Evolutionary conservation across 768 basidiomycete genomes (phyloP).

Genomic region (Tephrocybe sp.): DNA sequence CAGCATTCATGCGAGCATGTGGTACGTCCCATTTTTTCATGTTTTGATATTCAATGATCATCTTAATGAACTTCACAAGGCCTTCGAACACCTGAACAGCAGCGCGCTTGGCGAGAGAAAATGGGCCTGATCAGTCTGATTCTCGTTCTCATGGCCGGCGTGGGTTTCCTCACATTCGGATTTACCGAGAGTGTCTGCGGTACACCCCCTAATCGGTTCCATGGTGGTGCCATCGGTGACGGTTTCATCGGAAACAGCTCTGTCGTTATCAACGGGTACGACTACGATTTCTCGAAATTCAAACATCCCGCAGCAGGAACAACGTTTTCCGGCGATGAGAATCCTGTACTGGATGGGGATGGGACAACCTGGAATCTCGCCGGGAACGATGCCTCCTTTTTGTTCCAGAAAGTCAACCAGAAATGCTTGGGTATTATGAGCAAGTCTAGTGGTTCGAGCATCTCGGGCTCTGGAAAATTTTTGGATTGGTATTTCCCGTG

Average conservation of each 20-base stretch:
- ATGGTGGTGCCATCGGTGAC: slow-evolving; percentile 71
- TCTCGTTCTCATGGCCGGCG: slow-evolving; percentile 79
- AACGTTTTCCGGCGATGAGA: slow-evolving; percentile 73
- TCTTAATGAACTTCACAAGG: slow-evolving; percentile 43
- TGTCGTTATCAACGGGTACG: slow-evolving; percentile 91
- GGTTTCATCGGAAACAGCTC: slow-evolving; percentile 71
- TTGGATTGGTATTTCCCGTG: slow-evolving; percentile 98
- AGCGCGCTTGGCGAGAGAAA: slow-evolving; percentile 98
- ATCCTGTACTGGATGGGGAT: slow-evolving; percentile 77
- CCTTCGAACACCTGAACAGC: slow-evolving; percentile 86
- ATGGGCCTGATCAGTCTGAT: slow-evolving; percentile 89
- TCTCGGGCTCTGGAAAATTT: slow-evolving; percentile 55
- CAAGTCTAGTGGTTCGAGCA: slow-evolving; percentile 65
- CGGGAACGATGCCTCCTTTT: slow-evolving; percentile 88
- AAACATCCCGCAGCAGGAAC: slow-evolving; percentile 70
- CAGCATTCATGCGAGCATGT: slow-evolving; percentile 69
- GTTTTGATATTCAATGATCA: background rate
- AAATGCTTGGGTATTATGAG: slow-evolving; percentile 79
- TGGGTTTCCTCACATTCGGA: slow-evolving; percentile 98
- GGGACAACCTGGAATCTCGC: slow-evolving; percentile 78
- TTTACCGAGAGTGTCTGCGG: slow-evolving; percentile 95
- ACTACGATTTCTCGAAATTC: slow-evolving; percentile 89
- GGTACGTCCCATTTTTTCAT: slow-evolving; percentile 59
- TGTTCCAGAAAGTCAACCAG: slow-evolving; percentile 91
- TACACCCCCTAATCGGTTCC: slow-evolving; percentile 77